Evolutionary conservation across 129 eudicot species (phyloP).

Genomic region (Chrysanthemum seticuspe): DNA sequence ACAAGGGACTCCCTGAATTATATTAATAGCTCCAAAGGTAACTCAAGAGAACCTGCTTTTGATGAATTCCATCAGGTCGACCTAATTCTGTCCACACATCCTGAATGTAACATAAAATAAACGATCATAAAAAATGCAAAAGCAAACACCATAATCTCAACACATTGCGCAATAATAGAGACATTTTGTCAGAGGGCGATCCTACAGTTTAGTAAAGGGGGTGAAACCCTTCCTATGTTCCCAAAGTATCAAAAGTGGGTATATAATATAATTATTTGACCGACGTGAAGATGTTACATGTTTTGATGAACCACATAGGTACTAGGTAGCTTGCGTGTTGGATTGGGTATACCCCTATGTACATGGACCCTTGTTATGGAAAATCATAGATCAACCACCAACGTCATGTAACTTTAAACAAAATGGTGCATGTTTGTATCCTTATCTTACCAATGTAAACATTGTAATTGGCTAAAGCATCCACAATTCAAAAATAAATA

Average conservation of each 20-base stretch:
- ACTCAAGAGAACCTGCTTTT: constrained; percentile 63
- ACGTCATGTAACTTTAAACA: neutral
- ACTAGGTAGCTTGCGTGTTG: too few species aligned
- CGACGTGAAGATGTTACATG: too few species aligned
- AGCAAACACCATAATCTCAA: neutral
- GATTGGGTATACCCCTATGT: too few species aligned
- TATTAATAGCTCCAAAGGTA: constrained; percentile 1
- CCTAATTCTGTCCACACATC: constrained; percentile 94
- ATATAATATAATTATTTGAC: too few species aligned
- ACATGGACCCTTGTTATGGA: too few species aligned
- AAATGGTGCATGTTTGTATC: neutral
- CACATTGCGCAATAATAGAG: neutral
- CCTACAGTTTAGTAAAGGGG: too few species aligned
- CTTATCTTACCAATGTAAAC: constrained; percentile 1
- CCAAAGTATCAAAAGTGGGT: too few species aligned
- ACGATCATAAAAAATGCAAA: neutral
- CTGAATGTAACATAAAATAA: constrained; percentile 33
- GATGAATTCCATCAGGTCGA: constrained; percentile 87
- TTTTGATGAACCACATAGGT: too few species aligned
- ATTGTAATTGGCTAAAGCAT: neutral
- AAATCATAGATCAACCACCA: too few species aligned
- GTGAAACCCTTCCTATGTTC: too few species aligned
- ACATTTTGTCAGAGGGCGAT: too few species aligned
- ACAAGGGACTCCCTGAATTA: neutral
- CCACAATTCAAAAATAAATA: neutral